phyloP scores from a whole-genome alignment of 2,329 filamentous ascomycete species.

The Microsporum ferrugineum region DNA sequence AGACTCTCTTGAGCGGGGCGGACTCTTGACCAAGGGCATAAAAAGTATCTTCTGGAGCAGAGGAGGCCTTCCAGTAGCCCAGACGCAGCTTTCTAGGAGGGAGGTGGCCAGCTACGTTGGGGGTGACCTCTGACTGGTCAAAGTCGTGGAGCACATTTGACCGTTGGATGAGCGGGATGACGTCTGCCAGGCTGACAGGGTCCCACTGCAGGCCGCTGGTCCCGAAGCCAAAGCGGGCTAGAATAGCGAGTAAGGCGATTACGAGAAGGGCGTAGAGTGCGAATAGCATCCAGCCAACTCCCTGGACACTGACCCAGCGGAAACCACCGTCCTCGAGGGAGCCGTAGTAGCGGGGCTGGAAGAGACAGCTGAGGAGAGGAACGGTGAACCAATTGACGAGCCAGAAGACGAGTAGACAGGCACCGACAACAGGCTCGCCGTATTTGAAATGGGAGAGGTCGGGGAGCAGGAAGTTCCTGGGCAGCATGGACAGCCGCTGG shows the following conservation, averaged over 20 bases:
- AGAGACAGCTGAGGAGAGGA: conserved; percentile 67
- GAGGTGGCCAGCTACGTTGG: conserved; percentile 37
- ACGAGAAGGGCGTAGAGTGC: conserved; percentile 60
- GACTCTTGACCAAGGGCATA: conserved; percentile 65
- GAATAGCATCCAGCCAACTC: conserved; percentile 66
- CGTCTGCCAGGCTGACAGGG: conserved; percentile 65
- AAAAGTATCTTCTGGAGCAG: conserved; percentile 53
- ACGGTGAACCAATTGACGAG: conserved; percentile 61
- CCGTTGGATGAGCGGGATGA: conserved; percentile 64
- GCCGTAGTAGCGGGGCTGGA: conserved; percentile 54
- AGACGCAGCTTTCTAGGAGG: conserved; percentile 54
- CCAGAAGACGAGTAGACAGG: conserved; percentile 62
- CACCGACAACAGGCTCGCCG: conserved; percentile 55
- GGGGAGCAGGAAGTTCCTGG: conserved; percentile 57
- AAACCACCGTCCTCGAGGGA: conserved; percentile 50
- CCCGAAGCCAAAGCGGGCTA: conserved; percentile 53
- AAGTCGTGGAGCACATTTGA: conserved; percentile 70
- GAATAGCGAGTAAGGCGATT: conserved; percentile 45
- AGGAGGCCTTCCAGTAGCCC: conserved; percentile 73
- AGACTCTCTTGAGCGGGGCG: conserved; percentile 34
- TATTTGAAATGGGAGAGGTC: conserved; percentile 56
- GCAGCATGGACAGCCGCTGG: conserved; percentile 48
- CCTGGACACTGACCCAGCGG: conserved; percentile 69
- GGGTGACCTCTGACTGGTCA: conserved; percentile 53
- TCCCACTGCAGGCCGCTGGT: conserved; percentile 78